Evolutionary conservation across 23 red algal genomes (phyloP).

Genomic region (Pyropia haitanensis): DNA sequence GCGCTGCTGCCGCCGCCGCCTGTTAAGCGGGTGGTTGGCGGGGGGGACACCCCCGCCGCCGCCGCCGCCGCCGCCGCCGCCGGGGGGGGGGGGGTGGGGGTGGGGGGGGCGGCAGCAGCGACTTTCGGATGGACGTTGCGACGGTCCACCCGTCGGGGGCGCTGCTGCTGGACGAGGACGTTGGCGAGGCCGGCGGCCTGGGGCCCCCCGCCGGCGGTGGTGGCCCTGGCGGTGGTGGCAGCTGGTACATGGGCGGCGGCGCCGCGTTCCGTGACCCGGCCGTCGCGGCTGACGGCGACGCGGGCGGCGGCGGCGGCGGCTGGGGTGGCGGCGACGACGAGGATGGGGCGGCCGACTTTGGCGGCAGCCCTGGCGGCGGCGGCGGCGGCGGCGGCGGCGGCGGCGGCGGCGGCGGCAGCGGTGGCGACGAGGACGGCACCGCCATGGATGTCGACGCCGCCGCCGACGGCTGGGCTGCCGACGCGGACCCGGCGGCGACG

Average conservation of each 20-base stretch:
- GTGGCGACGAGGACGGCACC: neutral
- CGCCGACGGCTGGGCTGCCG: neutral
- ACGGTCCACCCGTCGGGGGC: slow-evolving; percentile 34
- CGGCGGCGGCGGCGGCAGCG: neutral
- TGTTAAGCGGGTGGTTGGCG: too few relatives aligned
- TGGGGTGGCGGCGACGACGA: neutral
- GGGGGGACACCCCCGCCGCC: too few relatives aligned
- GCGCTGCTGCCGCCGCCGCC: too few relatives aligned
- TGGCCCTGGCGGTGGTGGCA: too few relatives aligned
- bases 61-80: too few relatives aligned
- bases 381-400: neutral
- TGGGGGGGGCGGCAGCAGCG: too few relatives aligned
- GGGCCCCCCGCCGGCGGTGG: too few relatives aligned
- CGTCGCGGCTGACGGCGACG: neutral
- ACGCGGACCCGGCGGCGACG: neutral
- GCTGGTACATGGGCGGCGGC: too few relatives aligned
- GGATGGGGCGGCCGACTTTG: neutral
- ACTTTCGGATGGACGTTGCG: slow-evolving; percentile 12
- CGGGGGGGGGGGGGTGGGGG: too few relatives aligned
- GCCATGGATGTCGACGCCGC: neutral
- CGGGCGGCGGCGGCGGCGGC: neutral
- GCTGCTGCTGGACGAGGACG: too few relatives aligned
- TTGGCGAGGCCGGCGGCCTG: too few relatives aligned
- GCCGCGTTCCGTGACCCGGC: neutral
- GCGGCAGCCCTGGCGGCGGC: neutral